Percentiles rank a stretch among this genome's conserved stretches.
Conservation (phyloP, 805 yeast genomes). For the Yarrowia alimentaria region DNA sequence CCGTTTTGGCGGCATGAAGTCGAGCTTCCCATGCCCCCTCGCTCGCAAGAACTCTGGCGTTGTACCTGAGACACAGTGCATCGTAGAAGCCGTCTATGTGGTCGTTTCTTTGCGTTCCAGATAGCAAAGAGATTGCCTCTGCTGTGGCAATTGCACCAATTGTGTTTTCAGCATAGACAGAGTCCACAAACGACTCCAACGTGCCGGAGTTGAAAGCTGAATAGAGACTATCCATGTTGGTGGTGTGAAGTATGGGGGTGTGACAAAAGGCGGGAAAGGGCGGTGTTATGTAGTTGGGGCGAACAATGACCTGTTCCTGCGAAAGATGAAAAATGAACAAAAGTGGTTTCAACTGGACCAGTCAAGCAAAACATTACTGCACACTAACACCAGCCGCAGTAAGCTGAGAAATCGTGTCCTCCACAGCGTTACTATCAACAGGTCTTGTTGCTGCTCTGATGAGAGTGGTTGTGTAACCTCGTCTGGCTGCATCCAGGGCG, state of each 20-base stretch:
- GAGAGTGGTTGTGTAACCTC: conserved; percentile 66
- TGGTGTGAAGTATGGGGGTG: too few relatives aligned
- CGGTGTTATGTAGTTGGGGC: too few relatives aligned
- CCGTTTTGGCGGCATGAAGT: background rate
- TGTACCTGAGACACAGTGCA: background rate
- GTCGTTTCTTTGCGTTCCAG: background rate
- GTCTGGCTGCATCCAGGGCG: conserved; percentile 61
- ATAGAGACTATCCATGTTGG: conserved; percentile 7
- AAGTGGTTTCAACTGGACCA: too few relatives aligned
- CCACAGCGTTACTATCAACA: background rate
- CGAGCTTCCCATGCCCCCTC: conserved; percentile 15
- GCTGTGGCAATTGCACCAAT: conserved; percentile 2
- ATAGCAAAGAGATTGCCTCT: conserved; percentile 6
- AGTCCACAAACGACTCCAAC: background rate
- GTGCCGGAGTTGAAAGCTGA: conserved; percentile 15
- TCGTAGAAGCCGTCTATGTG: background rate
- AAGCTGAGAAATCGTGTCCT: background rate
- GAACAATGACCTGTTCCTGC: too few relatives aligned
- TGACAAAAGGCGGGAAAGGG: too few relatives aligned
- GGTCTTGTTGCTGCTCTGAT: conserved; percentile 4
- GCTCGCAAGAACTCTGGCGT: background rate
- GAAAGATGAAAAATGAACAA: too few relatives aligned
- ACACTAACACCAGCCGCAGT: background rate
- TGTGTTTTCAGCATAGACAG: conserved; percentile 5
- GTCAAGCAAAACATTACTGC: background rate